Evolutionary conservation across 2,329 filamentous ascomycete genomes (phyloP), one percentile per base, ranked within the genome.

Genomic region (Paracamarosporium sp.): DNA sequence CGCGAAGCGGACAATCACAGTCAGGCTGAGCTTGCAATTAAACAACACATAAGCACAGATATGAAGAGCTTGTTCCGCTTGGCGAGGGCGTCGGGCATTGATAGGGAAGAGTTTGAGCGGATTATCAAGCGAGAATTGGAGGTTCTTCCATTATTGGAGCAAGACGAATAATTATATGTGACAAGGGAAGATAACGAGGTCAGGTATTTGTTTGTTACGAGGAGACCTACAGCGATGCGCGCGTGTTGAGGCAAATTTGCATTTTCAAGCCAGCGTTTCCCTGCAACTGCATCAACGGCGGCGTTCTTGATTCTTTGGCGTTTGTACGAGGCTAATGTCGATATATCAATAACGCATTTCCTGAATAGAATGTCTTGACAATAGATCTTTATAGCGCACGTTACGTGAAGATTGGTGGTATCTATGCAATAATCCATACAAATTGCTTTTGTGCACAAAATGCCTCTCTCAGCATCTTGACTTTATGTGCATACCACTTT

Each of bases 11-110:
- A 81, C 59, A 86, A 82, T 61, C 83, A 84, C 64, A 86, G 87
- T 57, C 85, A 88, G 66, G 86, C 82, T 54, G 90, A 93, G 76
- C 85, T 90, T 54, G 90, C 88, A 13, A 86, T 95, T 53, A 90
- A 90, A 75, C 89, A 93, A 76, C 91, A 94, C 76, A 87, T 95
- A 43, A 88, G 88, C 33, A 88, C 89, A 8, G 90, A 88, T 69
- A 85, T 95, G 55, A 90, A 91, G 80, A 93, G 89, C 74, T 76
- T 95, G 63, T 94, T 87, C 74, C 78, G 90, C 63, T 77, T 95
- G 60, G 88, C 90, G 24, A 85, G 84, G 40, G 84, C 88, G 1
- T 87, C 87, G 22, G 91, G 91, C 0, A 93, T 95, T 64, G 86
- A 90, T 50, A 81, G 88, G 43, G 85, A 86, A 31, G 91, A 94